phyloP scores from a whole-genome alignment of 768 basidiomycete species.

The Psilocybe azurescens region DNA sequence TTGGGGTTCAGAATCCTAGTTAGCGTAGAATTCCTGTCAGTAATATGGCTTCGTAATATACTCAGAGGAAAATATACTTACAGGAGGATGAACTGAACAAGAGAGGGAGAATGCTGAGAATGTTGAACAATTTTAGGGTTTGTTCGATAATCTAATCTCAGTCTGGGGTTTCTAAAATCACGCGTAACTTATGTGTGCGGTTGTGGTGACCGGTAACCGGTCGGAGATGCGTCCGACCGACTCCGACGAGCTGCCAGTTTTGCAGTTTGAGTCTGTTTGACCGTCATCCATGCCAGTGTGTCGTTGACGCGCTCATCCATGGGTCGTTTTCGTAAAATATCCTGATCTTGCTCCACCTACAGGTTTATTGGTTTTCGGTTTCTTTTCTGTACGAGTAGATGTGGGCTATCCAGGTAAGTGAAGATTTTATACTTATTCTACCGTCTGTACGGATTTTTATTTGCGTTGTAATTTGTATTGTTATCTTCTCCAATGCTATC shows the following conservation, averaged over 20 bases:
- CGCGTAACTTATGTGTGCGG: no score
- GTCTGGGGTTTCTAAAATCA: neutral
- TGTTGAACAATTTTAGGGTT: neutral
- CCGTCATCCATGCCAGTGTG: no score
- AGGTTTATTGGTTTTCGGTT: neutral
- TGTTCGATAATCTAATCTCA: neutral
- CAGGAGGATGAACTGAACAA: no score
- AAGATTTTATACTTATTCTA: neutral
- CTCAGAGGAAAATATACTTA: no score
- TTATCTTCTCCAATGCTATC: neutral
- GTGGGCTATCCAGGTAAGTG: neutral
- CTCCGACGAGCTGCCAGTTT: no score
- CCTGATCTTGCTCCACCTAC: neutral
- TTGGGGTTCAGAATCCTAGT: no score
- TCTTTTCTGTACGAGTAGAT: neutral
- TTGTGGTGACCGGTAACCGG: no score
- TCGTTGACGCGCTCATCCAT: constrained; percentile 61
- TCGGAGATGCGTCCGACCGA: no score
- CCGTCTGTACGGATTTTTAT: neutral
- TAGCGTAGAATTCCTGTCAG: no score
- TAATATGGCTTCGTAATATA: no score
- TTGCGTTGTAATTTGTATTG: neutral
- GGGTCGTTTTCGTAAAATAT: constrained; percentile 60
- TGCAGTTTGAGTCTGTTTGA: no score
- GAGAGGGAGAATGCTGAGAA: no score